Evolutionary conservation across 2,329 filamentous ascomycete genomes (phyloP).

Genomic region (Exophiala lecanii-corni): DNA sequence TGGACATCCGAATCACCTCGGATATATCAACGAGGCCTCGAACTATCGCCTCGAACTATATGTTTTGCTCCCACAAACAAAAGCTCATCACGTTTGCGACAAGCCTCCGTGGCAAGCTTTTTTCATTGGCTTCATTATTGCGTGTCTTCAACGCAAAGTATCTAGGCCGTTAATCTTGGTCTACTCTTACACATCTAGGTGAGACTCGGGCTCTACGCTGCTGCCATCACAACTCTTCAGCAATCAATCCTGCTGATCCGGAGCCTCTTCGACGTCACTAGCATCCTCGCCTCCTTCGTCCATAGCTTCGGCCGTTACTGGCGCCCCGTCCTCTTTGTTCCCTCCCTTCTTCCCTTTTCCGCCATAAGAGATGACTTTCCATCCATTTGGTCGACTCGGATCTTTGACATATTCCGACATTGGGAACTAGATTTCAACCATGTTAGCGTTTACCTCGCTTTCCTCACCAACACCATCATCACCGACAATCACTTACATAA

Average conservation of each 20-base stretch:
- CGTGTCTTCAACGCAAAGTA: too few relatives aligned
- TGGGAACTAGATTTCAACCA: conserved; percentile 46
- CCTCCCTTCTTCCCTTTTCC: conserved; percentile 40
- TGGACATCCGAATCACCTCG: too few relatives aligned
- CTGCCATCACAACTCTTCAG: not conserved
- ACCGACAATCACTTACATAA: conserved; percentile 56
- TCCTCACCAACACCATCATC: too few relatives aligned
- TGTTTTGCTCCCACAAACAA: too few relatives aligned
- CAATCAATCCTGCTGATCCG: too few relatives aligned
- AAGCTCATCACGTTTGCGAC: too few relatives aligned
- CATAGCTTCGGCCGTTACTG: conserved; percentile 45
- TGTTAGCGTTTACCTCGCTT: not conserved
- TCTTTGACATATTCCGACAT: conserved; percentile 64
- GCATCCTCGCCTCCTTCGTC: conserved; percentile 37
- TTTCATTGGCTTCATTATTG: too few relatives aligned
- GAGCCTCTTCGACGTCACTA: conserved; percentile 28
- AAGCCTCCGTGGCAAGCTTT: too few relatives aligned
- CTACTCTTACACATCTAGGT: too few relatives aligned
- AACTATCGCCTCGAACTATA: too few relatives aligned
- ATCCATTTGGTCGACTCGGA: conserved; percentile 46
- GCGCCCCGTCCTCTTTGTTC: conserved; percentile 35
- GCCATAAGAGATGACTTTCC: conserved; percentile 53
- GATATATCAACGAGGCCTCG: too few relatives aligned
- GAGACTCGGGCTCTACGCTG: not conserved
- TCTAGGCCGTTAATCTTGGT: too few relatives aligned